Evolutionary conservation across 2,329 filamentous ascomycete species (phyloP), one percentile per base, ranked within the genome.

Genomic region (Lachnum nothofagi): DNA sequence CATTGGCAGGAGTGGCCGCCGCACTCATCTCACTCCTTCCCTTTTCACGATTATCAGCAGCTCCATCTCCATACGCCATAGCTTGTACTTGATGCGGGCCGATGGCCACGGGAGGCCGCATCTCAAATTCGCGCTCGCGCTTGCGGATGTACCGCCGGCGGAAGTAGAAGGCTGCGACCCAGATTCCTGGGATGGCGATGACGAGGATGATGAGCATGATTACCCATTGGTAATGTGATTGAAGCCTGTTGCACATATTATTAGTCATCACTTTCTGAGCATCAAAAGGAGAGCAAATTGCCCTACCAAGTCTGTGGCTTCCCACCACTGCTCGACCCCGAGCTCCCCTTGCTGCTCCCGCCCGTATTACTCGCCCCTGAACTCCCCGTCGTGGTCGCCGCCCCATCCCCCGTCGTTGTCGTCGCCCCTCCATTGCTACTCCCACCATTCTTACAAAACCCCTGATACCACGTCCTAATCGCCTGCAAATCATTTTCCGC

Each of bases 191-290:
- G 53, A 94, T 86, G 45, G 74, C 83, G 51, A 91, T 72, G 37
- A 84, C 76, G 23, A 94, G 75, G 53, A 91, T 72, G 56, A 89
- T 82, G 45, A 93, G 74, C 76, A 93, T 88, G 54, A 91, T 75
- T 39, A 94, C 79, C 88, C 88, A 95, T 71, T 82, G 77, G 72
- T 80, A 88, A 67, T 91, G 87, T 23, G 72, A 75, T 6, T 77
- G 74, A 42, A 87, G 69, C 85, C 86, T 88, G 53, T 38, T 25
- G 29, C 3, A 19, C 29, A 27, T 16, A 17, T 38, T 24, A 42
- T 47, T 53, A 56, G 39, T 25, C 25, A n/a, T 25, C 25, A 25
- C 5, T 23, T 19, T 44, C 9, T 9, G 33, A 40, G 29, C 40
- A 27, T 19, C 16, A 31, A 17, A 38, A 14, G 14, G 33, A 22